Conservation (phyloP, 1,284 basidiomycete species). For the Amylostereum chailletii region DNA sequence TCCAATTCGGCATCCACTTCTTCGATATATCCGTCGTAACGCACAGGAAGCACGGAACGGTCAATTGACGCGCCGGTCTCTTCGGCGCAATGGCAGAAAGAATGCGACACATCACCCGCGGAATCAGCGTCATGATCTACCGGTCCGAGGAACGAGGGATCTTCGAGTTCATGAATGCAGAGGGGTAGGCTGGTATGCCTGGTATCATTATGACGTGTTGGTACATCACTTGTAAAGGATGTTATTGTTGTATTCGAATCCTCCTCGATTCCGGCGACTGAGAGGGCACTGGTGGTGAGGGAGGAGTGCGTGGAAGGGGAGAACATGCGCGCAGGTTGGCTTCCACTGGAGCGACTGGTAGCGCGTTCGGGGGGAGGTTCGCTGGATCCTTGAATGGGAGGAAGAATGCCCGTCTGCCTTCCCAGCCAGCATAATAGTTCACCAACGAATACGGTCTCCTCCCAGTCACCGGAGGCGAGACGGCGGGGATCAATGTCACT, state of each 20-base stretch:
- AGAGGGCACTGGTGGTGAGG: conserved; percentile 24
- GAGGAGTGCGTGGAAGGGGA: conserved; percentile 30
- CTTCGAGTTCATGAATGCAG: conserved; percentile 46
- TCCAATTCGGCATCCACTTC: conserved; percentile 42
- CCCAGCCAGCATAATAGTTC: conserved; percentile 61
- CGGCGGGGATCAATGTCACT: conserved; percentile 52
- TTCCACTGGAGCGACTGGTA: background rate
- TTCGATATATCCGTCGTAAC: conserved; percentile 45
- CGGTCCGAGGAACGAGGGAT: conserved; percentile 25
- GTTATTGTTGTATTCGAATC: conserved; percentile 26
- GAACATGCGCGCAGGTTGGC: background rate
- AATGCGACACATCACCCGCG: conserved; percentile 3
- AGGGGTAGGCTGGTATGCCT: conserved; percentile 10
- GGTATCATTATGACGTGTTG: background rate
- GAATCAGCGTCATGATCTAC: conserved; percentile 1
- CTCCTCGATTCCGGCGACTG: conserved; percentile 17
- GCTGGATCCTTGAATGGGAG: conserved; percentile 1
- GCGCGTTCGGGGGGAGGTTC: background rate
- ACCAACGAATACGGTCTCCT: conserved; percentile 55
- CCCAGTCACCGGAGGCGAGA: conserved; percentile 51
- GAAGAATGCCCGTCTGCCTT: conserved; percentile 31
- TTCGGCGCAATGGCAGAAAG: conserved; percentile 7
- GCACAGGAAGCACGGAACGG: conserved; percentile 24
- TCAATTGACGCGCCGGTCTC: conserved; percentile 9
- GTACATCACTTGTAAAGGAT: conserved; percentile 20